These are phyloP conservation scores for Periconia sp. DNA, from an alignment of 2,329 filamentous ascomycete species.

Conservation along the genomic window DNA sequence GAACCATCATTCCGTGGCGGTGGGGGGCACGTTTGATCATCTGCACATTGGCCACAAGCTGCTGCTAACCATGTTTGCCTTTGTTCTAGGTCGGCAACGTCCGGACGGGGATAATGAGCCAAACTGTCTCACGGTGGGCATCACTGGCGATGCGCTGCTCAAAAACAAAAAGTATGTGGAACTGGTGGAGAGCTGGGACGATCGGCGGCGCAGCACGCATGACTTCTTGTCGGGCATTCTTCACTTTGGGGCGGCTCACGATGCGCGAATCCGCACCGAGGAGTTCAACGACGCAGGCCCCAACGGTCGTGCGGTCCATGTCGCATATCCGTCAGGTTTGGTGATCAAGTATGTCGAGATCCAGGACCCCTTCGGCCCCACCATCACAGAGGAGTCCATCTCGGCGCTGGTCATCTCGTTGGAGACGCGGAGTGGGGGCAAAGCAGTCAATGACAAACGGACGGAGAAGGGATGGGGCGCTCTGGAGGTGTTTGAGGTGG, in stretches of 20 bases:
- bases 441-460: conserved; percentile 83
- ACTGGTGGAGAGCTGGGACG: conserved; percentile 77
- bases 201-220: conserved; percentile 68
- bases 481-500: conserved; percentile 83
- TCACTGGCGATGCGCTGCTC: conserved; percentile 84
- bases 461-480: conserved; percentile 72
- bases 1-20: conserved; percentile 67
- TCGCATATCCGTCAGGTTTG: conserved; percentile 63
- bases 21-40: conserved; percentile 96
- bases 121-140: conserved; percentile 74
- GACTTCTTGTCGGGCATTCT: conserved; percentile 68
- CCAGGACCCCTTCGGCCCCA: conserved; percentile 86
- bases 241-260: conserved; percentile 57
- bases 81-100: conserved; percentile 59
- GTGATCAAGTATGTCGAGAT: conserved; percentile 80
- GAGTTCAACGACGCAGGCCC: conserved; percentile 50
- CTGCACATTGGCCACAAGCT: conserved; percentile 94
- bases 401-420: conserved; percentile 82
- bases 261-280: conserved; percentile 45
- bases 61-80: conserved; percentile 82
- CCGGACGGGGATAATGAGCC: conserved; percentile 12
- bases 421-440: conserved; percentile 82
- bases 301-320: conserved; percentile 58
- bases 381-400: conserved; percentile 77
- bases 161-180: conserved; percentile 87